These are phyloP conservation scores for Aspergillus carlsbadensis DNA, from an alignment of 495 filamentous ascomycete species.

Conservation along the genomic window DNA sequence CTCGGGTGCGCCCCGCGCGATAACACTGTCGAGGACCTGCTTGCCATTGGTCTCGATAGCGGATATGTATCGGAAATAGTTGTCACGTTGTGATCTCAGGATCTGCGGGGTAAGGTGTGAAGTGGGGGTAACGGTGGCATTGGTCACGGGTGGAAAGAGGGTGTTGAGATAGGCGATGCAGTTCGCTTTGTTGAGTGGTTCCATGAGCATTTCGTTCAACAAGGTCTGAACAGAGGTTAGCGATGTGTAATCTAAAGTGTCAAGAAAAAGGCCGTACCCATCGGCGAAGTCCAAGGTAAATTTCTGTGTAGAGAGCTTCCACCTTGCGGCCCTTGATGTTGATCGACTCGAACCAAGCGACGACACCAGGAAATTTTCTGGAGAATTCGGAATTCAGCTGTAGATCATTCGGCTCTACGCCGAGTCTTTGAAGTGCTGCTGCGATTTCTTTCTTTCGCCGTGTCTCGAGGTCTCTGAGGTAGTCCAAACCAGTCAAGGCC, in stretches of 20 bases:
- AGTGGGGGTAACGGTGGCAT: slow-evolving; percentile 48
- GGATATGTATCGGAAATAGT: slow-evolving; percentile 66
- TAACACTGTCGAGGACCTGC: slow-evolving; percentile 53
- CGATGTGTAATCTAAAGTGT: not conserved
- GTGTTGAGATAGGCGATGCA: slow-evolving; percentile 77
- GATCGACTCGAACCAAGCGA: slow-evolving; percentile 54
- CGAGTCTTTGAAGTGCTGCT: slow-evolving; percentile 43
- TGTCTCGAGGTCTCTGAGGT: slow-evolving; percentile 66
- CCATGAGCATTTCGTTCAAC: slow-evolving; percentile 67
- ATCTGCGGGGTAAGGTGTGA: slow-evolving; percentile 53
- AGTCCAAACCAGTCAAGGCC: slow-evolving; percentile 69
- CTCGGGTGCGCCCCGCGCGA: slow-evolving; percentile 49
- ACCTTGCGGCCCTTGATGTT: slow-evolving; percentile 55
- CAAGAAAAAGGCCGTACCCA: slow-evolving; percentile 53
- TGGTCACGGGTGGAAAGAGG: slow-evolving; percentile 60
- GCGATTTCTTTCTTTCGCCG: slow-evolving; percentile 61
- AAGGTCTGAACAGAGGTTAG: slow-evolving; percentile 52
- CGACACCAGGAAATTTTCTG: slow-evolving; percentile 49
- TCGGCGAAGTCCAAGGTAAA: slow-evolving; percentile 66
- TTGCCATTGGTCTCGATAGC: slow-evolving; percentile 59
- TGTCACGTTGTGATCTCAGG: slow-evolving; percentile 58
- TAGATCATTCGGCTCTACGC: slow-evolving; percentile 39
- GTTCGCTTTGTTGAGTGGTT: slow-evolving; percentile 65
- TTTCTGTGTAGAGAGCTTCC: slow-evolving; percentile 62
- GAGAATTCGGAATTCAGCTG: slow-evolving; percentile 40